phyloP scores from a whole-genome alignment of 371 early-diverging fungal genomes.

The Choanephora cucurbitarum region DNA sequence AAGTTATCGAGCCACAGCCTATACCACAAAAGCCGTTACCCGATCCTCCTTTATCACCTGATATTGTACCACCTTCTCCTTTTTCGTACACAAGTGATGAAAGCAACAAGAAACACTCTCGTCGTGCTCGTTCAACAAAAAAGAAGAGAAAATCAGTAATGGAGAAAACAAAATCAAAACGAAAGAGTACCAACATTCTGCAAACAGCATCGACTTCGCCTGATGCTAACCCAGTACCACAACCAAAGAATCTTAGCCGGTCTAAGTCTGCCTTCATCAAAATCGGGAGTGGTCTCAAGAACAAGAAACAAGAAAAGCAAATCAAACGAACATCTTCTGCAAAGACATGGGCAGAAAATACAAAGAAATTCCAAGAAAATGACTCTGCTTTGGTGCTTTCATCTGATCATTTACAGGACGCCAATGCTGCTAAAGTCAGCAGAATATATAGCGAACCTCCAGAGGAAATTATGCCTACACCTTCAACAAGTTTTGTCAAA shows the following conservation, averaged over 20 bases:
- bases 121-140: slow-evolving; percentile 14
- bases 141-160: slow-evolving; percentile 44
- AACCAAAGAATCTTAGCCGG: slow-evolving; percentile 10
- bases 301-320: slow-evolving; percentile 21
- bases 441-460: slow-evolving; percentile 5
- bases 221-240: slow-evolving; percentile 7
- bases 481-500: slow-evolving; percentile 35
- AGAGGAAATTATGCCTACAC: slow-evolving; percentile 2
- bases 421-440: slow-evolving; percentile 10
- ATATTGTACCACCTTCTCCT: not conserved
- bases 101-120: not conserved
- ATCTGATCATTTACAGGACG: slow-evolving; percentile 17
- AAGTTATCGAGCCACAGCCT: slow-evolving; percentile 10
- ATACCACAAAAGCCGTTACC: slow-evolving; percentile 29
- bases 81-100: not conserved
- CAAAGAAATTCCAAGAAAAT: not conserved
- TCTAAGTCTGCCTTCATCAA: slow-evolving; percentile 34
- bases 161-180: slow-evolving; percentile 41
- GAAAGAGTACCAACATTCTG: slow-evolving; percentile 23
- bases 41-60: slow-evolving; percentile 20
- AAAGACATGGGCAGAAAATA: slow-evolving; percentile 5
- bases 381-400: too few species aligned
- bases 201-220: not conserved
- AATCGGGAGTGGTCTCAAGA: slow-evolving; percentile 34
- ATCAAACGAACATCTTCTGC: slow-evolving; percentile 25